Percentiles rank a stretch among this genome's conserved stretches.
These are phyloP conservation scores for Catenaria anguillulae DNA, from an alignment of 371 early-diverging fungal genomes.

Conservation along the genomic window DNA sequence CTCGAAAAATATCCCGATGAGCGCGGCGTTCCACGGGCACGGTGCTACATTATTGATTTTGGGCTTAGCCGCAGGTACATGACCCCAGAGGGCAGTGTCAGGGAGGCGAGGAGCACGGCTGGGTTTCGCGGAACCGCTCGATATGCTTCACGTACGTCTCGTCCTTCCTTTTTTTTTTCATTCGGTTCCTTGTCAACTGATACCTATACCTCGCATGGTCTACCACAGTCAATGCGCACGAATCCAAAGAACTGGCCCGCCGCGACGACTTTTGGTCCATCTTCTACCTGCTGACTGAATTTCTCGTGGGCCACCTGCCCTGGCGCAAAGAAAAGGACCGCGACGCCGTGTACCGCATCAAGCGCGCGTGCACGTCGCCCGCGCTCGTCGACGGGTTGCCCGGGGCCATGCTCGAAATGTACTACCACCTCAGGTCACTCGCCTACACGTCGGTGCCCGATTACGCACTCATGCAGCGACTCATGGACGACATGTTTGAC, in stretches of 20 bases:
- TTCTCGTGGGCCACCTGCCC: slow-evolving; percentile 43
- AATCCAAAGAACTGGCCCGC: slow-evolving; percentile 32
- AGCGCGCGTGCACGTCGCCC: slow-evolving; percentile 19
- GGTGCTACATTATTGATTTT: slow-evolving; percentile 30
- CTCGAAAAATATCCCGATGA: slow-evolving; percentile 1
- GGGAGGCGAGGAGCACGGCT: slow-evolving; percentile 30
- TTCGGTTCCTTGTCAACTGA: slow-evolving; percentile 3
- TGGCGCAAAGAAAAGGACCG: slow-evolving; percentile 45
- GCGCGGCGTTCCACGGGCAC: slow-evolving; percentile 8
- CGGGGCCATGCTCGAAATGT: slow-evolving; percentile 20
- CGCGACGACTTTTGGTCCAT: slow-evolving; percentile 57
- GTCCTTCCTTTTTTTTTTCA: slow-evolving; percentile 21
- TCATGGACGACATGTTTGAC: slow-evolving; percentile 15
- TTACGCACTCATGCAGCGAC: slow-evolving; percentile 17
- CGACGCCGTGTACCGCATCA: slow-evolving; percentile 29
- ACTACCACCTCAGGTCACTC: slow-evolving; percentile 28
- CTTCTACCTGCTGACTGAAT: slow-evolving; percentile 50
- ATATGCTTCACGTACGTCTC: slow-evolving; percentile 41
- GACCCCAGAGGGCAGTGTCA: slow-evolving; percentile 13
- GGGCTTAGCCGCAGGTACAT: slow-evolving; percentile 26
- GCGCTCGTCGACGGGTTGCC: slow-evolving; percentile 34
- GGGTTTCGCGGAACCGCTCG: slow-evolving; percentile 53
- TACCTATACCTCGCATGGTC: not conserved
- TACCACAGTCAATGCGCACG: not conserved
- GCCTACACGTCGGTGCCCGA: slow-evolving; percentile 31